Evolutionary conservation across 768 basidiomycete genomes (phyloP).

Genomic region (Epithele typhae): DNA sequence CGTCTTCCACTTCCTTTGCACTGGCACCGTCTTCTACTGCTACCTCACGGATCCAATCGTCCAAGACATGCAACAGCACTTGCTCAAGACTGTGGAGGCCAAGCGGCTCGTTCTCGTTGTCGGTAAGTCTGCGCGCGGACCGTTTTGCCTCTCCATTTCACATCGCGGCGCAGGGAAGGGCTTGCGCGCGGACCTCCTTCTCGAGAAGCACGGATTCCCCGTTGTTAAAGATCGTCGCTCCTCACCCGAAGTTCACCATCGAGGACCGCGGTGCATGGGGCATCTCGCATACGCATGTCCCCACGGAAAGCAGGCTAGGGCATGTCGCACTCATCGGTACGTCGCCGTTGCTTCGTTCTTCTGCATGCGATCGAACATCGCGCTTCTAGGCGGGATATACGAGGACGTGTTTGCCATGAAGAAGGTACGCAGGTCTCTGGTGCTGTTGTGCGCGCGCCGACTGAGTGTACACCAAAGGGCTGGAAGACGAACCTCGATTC

Average conservation of each 20-base stretch:
- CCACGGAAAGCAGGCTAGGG: slow-evolving; percentile 84
- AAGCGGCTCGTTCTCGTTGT: slow-evolving; percentile 78
- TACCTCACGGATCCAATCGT: slow-evolving; percentile 85
- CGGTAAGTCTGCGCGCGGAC: slow-evolving; percentile 42
- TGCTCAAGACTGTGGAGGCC: slow-evolving; percentile 43
- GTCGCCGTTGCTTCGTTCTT: slow-evolving; percentile 5
- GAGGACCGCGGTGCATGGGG: slow-evolving; percentile 73
- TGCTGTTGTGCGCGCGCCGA: slow-evolving; percentile 1
- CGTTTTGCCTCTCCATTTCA: too few species aligned
- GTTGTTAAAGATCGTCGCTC: slow-evolving; percentile 61
- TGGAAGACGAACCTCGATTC: slow-evolving; percentile 65
- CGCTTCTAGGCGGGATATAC: slow-evolving; percentile 69
- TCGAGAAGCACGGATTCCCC: slow-evolving; percentile 58
- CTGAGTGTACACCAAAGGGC: slow-evolving; percentile 41
- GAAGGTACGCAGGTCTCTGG: slow-evolving; percentile 39
- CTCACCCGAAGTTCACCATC: slow-evolving; percentile 64
- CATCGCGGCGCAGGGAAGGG: slow-evolving; percentile 60
- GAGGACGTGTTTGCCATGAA: slow-evolving; percentile 88
- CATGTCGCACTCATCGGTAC: slow-evolving; percentile 84
- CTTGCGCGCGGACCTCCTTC: slow-evolving; percentile 75
- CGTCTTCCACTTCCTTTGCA: slow-evolving; percentile 70
- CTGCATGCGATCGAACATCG: not conserved
- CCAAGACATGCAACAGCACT: slow-evolving; percentile 64
- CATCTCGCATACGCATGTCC: slow-evolving; percentile 80
- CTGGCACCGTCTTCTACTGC: slow-evolving; percentile 76